Conservation (phyloP, 2,329 filamentous ascomycete species). For the Pseudogymnoascus sp. region DNA sequence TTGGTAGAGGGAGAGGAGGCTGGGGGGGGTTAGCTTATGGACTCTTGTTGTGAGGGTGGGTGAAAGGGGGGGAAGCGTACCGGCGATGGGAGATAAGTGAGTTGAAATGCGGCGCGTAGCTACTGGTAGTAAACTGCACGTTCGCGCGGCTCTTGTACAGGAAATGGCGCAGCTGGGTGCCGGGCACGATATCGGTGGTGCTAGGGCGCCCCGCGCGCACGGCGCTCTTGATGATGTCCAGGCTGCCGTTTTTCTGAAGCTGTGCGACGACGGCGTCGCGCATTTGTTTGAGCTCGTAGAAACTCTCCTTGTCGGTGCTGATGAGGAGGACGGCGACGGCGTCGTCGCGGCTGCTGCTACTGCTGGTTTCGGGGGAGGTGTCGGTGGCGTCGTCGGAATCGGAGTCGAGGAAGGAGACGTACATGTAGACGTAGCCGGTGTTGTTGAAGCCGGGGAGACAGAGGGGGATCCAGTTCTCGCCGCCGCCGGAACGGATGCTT, state of each 20-base stretch:
- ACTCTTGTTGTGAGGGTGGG: neutral
- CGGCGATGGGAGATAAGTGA: slow-evolving; percentile 53
- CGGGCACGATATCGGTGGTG: slow-evolving; percentile 68
- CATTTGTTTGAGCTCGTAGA: slow-evolving; percentile 78
- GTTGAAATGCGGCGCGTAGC: slow-evolving; percentile 61
- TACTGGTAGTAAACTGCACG: slow-evolving; percentile 91
- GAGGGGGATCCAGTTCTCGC: slow-evolving; percentile 95
- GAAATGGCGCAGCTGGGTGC: slow-evolving; percentile 78
- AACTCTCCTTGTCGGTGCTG: slow-evolving; percentile 85
- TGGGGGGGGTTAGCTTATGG: slow-evolving; percentile 21
- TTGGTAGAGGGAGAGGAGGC: slow-evolving; percentile 76
- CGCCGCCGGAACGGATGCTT: slow-evolving; percentile 79
- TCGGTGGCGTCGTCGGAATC: slow-evolving; percentile 35
- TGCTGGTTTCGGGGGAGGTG: slow-evolving; percentile 39
- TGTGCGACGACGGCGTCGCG: slow-evolving; percentile 55
- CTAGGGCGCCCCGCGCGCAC: slow-evolving; percentile 62
- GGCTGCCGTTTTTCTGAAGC: slow-evolving; percentile 65
- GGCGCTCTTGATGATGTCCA: slow-evolving; percentile 65
- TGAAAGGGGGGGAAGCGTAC: slow-evolving; percentile 28
- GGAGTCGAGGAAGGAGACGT: slow-evolving; percentile 80
- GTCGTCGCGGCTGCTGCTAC: slow-evolving; percentile 55
- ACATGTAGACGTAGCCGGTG: slow-evolving; percentile 96
- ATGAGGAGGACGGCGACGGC: slow-evolving; percentile 90
- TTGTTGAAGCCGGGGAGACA: slow-evolving; percentile 97
- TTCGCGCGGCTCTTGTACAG: slow-evolving; percentile 91